phyloP scores from a whole-genome alignment of 257 asterid genomes.

The Lycium barbarum region DNA sequence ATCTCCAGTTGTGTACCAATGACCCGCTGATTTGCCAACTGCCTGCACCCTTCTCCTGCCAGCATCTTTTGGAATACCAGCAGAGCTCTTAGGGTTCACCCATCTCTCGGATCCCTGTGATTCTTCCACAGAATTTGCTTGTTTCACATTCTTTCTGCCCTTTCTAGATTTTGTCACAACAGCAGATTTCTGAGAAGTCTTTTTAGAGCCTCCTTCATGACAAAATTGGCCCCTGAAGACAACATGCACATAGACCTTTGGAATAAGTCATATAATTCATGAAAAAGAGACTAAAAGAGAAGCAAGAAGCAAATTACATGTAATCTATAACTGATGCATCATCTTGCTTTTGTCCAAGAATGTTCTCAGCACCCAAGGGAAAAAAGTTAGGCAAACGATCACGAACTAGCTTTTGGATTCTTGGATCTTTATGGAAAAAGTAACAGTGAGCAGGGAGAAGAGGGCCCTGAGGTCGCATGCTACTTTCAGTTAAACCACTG shows the following conservation, averaged over 20 bases:
- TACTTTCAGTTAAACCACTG: slow-evolving; percentile 30
- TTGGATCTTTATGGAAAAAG: slow-evolving; percentile 76
- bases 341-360: slow-evolving; percentile 51
- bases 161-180: slow-evolving; percentile 50
- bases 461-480: slow-evolving; percentile 39
- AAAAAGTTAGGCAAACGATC: slow-evolving; percentile 77
- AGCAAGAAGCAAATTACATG: slow-evolving; percentile 53
- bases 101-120: slow-evolving; percentile 62
- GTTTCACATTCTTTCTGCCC: slow-evolving; percentile 52
- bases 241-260: background rate
- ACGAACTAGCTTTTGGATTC: slow-evolving; percentile 78
- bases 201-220: slow-evolving; percentile 50
- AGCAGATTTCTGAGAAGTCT: slow-evolving; percentile 36
- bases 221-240: slow-evolving; percentile 77
- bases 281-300: background rate
- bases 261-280: background rate
- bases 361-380: slow-evolving; percentile 68
- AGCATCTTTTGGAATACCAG: slow-evolving; percentile 61
- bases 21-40: slow-evolving; percentile 69
- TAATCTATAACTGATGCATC: slow-evolving; percentile 67
- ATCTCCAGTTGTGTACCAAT: slow-evolving; percentile 68
- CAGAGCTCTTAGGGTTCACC: slow-evolving; percentile 70
- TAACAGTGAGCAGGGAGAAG: slow-evolving; percentile 69
- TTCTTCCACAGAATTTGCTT: slow-evolving; percentile 40
- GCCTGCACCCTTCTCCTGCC: slow-evolving; percentile 87